Conservation (phyloP, 2,329 filamentous ascomycete genomes). For the Fusarium pseudograminearum region DNA sequence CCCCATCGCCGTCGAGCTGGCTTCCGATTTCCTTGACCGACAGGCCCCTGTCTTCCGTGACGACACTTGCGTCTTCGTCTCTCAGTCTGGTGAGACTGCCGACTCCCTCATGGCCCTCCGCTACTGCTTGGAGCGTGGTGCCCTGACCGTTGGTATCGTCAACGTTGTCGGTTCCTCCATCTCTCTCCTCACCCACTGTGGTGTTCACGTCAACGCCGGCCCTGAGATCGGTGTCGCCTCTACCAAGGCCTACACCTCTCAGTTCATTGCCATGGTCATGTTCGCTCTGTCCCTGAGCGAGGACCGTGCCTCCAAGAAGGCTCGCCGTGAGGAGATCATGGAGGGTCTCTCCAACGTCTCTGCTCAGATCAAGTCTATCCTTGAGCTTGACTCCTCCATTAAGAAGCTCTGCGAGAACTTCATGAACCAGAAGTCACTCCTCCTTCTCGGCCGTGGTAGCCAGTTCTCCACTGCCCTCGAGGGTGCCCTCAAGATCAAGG, state of each 20-base stretch:
- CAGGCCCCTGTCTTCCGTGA: constrained; percentile 98
- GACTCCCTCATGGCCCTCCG: constrained; percentile 97
- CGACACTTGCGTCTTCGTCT: constrained; percentile 98
- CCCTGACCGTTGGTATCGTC: constrained; percentile 96
- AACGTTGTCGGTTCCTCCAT: constrained; percentile 99
- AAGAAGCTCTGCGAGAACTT: constrained; percentile 94
- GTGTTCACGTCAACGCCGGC: constrained; percentile 99
- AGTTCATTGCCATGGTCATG: constrained; percentile 99
- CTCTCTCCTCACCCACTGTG: constrained; percentile 97
- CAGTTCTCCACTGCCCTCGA: constrained; percentile 98
- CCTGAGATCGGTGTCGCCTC: constrained; percentile 99
- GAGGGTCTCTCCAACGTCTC: constrained; percentile 90
- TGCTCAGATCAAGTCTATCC: constrained; percentile 89
- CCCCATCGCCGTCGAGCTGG: constrained; percentile 95
- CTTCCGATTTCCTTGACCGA: constrained; percentile 97
- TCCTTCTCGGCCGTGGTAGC: constrained; percentile 92
- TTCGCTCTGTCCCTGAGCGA: constrained; percentile 96
- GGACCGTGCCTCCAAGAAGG: constrained; percentile 93
- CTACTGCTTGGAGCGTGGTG: constrained; percentile 98
- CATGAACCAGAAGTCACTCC: constrained; percentile 96
- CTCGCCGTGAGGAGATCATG: constrained; percentile 95
- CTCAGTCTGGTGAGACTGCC: constrained; percentile 97
- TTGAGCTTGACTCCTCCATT: constrained; percentile 92
- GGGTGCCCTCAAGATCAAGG: constrained; percentile 99
- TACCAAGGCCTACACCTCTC: constrained; percentile 99